Percentiles rank a stretch among this genome's conserved stretches.
These are phyloP conservation scores for Melastoma candidum DNA, from an alignment of 441 rosid genomes.

Conservation along the genomic window DNA sequence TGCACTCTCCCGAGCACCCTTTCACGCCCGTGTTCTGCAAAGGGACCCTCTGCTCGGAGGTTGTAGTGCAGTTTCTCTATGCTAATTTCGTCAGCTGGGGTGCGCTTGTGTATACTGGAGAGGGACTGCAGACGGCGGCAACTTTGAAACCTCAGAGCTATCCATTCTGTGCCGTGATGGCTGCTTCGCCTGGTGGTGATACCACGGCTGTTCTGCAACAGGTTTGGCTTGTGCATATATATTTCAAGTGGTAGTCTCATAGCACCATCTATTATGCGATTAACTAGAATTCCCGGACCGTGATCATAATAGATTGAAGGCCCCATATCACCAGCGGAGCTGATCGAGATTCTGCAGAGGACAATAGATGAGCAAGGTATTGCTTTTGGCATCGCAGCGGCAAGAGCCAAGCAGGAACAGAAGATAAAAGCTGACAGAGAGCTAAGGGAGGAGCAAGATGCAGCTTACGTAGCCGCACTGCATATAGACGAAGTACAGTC, in stretches of 20 bases:
- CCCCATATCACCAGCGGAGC: constrained; percentile 39
- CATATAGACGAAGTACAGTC: constrained; percentile 34
- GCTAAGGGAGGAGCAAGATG: constrained; percentile 46
- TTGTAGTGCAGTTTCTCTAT: constrained; percentile 44
- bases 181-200: constrained; percentile 33
- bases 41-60: constrained; percentile 41
- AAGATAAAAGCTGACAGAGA: constrained; percentile 34
- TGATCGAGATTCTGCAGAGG: constrained; percentile 53
- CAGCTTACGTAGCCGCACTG: constrained; percentile 43
- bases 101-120: constrained; percentile 35
- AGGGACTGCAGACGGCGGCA: constrained; percentile 40
- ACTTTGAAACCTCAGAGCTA: constrained; percentile 31
- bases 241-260: neutral
- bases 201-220: constrained; percentile 40
- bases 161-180: constrained; percentile 50
- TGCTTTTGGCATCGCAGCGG: constrained; percentile 29
- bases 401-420: constrained; percentile 22
- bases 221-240: constrained; percentile 21
- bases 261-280: neutral
- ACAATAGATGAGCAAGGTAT: constrained; percentile 49
- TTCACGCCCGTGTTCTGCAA: constrained; percentile 49
- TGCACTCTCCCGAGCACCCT: constrained; percentile 44
- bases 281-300: neutral
- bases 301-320: constrained; percentile 38
- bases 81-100: constrained; percentile 52